Base-by-base conservation (phyloP, 495 filamentous ascomycete species). In the Daldinia grandis region DNA sequence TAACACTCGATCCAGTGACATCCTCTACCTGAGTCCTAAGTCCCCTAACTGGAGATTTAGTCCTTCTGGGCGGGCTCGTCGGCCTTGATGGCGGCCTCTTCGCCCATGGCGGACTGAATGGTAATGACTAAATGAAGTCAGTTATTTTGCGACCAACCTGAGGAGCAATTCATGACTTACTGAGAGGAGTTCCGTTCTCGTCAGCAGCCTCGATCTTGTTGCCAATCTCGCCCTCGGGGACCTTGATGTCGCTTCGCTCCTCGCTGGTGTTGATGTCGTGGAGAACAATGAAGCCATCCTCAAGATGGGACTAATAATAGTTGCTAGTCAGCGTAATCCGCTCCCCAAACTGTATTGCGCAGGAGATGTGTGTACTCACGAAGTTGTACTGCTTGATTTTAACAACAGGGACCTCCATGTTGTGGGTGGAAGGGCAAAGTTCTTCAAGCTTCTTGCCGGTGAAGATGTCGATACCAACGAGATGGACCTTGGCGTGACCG, bases 401-500 rank as follows among this genome's bases (percentile, higher is more conserved):
- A 82, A 98, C 95, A 81, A 93, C 88, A 81, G 95, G 95, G 73
- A 99, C 95, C 78, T 99, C 93, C 95, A 99, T 99, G 88, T 98
- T 98, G 90, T 99, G 95, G 89, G 95, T 99, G 81, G 95, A 98
- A 68, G 95, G 95, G 85, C 92, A 98, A 65, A 99, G 91, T 83
- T 99, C 95, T 88, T 99, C 95, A 66, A 95, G 86, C 89, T 99
- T 99, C 92, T 98, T 98, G 88, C 88, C 88, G 68, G 94, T 99
- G 88, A 99, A 99, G 87, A 99, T 98, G 80, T 99, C 95, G 80
- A 95, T 89, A 78, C 92, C 95, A 76, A 96, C 90, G 68, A 99
- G 83, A 87, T 99, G 94, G 80, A 98, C 95, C 91, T 99, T 99
- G 82, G 95, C 95, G 91, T 99, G 95, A 82, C 95, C 95, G 91